Percentiles rank a stretch among this genome's conserved stretches.
phyloP scores from a whole-genome alignment of 257 asterid genomes.

The Schizonepeta tenuifolia region DNA sequence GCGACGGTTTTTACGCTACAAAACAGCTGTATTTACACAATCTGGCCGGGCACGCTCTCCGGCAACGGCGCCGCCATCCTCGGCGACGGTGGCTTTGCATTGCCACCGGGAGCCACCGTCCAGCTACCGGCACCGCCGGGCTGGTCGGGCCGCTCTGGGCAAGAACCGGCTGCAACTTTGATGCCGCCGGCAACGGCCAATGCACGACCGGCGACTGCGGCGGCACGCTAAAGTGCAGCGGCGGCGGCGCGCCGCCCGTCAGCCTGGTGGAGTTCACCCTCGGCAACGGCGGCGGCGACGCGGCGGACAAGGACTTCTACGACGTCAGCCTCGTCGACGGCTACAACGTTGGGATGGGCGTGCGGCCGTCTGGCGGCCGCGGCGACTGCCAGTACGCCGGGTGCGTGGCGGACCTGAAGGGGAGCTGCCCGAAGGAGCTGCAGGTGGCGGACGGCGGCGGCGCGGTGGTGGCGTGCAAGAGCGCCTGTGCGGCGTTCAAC shows the following conservation, averaged over 20 bases:
- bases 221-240: slow-evolving; percentile 52
- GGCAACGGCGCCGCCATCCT: slow-evolving; percentile 70
- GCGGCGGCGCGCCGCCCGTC: slow-evolving; percentile 80
- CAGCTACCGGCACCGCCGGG: slow-evolving; percentile 73
- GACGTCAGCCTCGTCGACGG: slow-evolving; percentile 84
- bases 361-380: slow-evolving; percentile 53
- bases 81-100: slow-evolving; percentile 70
- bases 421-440: slow-evolving; percentile 54
- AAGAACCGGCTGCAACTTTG: slow-evolving; percentile 74
- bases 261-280: slow-evolving; percentile 80
- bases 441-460: slow-evolving; percentile 39
- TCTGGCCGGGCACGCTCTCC: slow-evolving; percentile 94
- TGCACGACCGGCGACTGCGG: slow-evolving; percentile 88
- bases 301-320: slow-evolving; percentile 52
- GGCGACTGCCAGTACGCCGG: slow-evolving; percentile 54
- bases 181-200: slow-evolving; percentile 56
- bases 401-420: slow-evolving; percentile 53
- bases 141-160: slow-evolving; percentile 99
- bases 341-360: slow-evolving; percentile 59
- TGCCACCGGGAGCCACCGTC: slow-evolving; percentile 65
- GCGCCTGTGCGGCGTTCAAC: slow-evolving; percentile 77
- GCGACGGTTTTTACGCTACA: slow-evolving; percentile 70
- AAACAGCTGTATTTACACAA: slow-evolving; percentile 67
- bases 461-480: slow-evolving; percentile 63
- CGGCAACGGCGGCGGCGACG: slow-evolving; percentile 35